Evolutionary conservation across 176 grass and related monocot species (phyloP).

Genomic region (Echinochloa phyllopogon): DNA sequence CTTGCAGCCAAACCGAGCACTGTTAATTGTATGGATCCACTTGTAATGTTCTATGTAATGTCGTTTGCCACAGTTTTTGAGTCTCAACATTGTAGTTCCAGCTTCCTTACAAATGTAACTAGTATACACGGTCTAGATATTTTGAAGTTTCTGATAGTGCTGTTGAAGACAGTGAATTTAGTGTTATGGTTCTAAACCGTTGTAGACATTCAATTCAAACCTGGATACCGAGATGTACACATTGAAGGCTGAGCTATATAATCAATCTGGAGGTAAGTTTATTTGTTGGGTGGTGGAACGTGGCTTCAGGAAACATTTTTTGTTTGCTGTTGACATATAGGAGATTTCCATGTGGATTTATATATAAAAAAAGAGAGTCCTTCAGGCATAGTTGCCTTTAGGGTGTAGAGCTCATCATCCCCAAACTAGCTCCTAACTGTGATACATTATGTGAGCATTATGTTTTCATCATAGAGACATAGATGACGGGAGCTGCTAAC

Average conservation of each 20-base stretch:
- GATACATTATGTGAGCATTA: neutral
- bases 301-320: neutral
- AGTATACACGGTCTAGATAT: slow-evolving; percentile 14
- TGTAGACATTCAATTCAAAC: slow-evolving; percentile 8
- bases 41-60: slow-evolving; percentile 46
- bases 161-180: neutral
- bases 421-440: neutral
- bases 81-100: slow-evolving; percentile 17
- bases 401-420: no score
- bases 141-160: slow-evolving; percentile 1
- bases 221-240: neutral
- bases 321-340: neutral
- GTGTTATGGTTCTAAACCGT: neutral
- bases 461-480: neutral
- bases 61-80: slow-evolving; percentile 3
- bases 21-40: slow-evolving; percentile 27
- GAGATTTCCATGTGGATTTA: neutral
- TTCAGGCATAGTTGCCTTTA: neutral
- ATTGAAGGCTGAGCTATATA: neutral
- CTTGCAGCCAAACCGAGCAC: slow-evolving; percentile 22
- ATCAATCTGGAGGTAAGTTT: neutral
- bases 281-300: neutral
- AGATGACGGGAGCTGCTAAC: neutral
- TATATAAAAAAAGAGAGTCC: neutral
- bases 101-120: slow-evolving; percentile 44